Evolutionary conservation across 2,329 filamentous ascomycete species (phyloP).

Genomic region (Stachybotrys elegans): DNA sequence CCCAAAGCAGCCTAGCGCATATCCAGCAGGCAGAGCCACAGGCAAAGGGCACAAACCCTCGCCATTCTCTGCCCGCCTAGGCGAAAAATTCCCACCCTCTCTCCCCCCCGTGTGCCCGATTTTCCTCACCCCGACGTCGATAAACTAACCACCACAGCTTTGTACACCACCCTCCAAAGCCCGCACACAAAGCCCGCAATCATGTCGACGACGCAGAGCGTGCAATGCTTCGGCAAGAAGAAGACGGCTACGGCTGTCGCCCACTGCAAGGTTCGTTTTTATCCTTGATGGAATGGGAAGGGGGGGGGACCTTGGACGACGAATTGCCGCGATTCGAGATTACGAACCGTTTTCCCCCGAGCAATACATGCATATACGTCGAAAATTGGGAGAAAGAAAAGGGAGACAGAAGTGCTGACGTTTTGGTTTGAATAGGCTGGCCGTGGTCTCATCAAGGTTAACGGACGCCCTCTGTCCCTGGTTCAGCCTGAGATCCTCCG

Average conservation of each 20-base stretch:
- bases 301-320: no score
- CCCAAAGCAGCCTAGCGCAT: conserved; percentile 20
- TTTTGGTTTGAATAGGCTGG: conserved; percentile 32
- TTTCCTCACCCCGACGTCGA: no score
- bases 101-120: no score
- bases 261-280: conserved; percentile 74
- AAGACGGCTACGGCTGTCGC: conserved; percentile 86
- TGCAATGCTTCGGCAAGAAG: conserved; percentile 99
- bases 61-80: conserved; percentile 7
- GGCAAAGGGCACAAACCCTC: conserved; percentile 28
- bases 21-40: background rate
- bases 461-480: conserved; percentile 90
- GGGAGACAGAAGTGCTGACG: conserved; percentile 21
- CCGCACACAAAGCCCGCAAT: conserved; percentile 40
- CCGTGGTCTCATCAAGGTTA: conserved; percentile 90
- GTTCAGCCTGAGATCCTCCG: conserved; percentile 95
- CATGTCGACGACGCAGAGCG: conserved; percentile 73
- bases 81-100: conserved; percentile 12
- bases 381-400: no score
- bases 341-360: no score
- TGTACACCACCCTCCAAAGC: no score
- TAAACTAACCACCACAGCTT: no score
- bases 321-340: conserved; percentile 2
- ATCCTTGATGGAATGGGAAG: background rate
- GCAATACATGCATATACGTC: no score